Percentiles rank a stretch among this genome's conserved stretches.
Conservation (phyloP, 2,329 filamentous ascomycete species). For the Pseudonectria buxi region DNA sequence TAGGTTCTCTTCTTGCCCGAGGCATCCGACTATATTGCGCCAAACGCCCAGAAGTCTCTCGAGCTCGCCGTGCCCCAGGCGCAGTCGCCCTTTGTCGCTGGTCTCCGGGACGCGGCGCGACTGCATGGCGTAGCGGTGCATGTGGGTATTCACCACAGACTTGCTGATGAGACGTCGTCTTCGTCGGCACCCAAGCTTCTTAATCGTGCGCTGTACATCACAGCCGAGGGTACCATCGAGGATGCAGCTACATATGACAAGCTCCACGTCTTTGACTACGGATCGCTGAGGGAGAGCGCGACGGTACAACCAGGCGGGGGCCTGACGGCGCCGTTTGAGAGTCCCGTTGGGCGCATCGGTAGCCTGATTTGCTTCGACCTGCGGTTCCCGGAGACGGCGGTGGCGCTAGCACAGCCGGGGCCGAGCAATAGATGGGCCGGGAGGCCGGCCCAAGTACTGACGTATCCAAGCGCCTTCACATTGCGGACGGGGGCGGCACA, state of each 20-base stretch:
- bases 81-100: conserved; percentile 66
- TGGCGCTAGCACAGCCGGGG: conserved; percentile 51
- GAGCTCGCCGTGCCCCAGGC: conserved; percentile 61
- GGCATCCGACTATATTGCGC: conserved; percentile 81
- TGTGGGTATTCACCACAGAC: conserved; percentile 78
- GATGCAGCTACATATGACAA: conserved; percentile 64
- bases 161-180: conserved; percentile 19
- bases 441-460: conserved; percentile 61
- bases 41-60: conserved; percentile 59
- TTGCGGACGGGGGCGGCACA: conserved; percentile 77
- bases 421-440: conserved; percentile 23
- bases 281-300: conserved; percentile 39
- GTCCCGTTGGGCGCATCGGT: conserved; percentile 67
- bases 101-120: conserved; percentile 63
- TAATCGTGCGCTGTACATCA: conserved; percentile 49
- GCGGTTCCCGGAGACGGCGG: conserved; percentile 69
- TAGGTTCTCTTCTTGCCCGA: conserved; percentile 85
- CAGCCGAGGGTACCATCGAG: conserved; percentile 35
- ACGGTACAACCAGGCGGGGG: conserved; percentile 61
- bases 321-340: conserved; percentile 66
- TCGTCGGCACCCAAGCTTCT: conserved; percentile 29
- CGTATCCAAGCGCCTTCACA: conserved; percentile 88
- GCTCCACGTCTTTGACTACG: conserved; percentile 79
- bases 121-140: conserved; percentile 63
- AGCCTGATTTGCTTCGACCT: conserved; percentile 87